These are phyloP conservation scores for Trichosporon asahii DNA, from an alignment of 1,284 basidiomycete species.

Conservation along the genomic window DNA sequence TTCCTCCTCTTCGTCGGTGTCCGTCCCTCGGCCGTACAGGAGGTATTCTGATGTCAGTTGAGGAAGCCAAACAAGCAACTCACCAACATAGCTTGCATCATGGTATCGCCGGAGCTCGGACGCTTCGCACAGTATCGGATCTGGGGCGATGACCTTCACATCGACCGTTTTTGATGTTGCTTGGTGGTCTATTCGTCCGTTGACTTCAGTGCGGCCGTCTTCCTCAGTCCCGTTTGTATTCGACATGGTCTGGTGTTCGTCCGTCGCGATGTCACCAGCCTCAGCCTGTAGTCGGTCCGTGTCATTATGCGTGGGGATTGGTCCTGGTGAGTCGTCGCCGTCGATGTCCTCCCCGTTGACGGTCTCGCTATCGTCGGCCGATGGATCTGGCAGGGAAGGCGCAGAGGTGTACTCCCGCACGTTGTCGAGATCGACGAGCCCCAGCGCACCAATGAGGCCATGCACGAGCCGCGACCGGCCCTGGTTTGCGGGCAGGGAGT, in stretches of 20 bases:
- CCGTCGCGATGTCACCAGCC: too few relatives aligned
- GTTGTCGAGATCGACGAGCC: slow-evolving; percentile 53
- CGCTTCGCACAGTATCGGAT: slow-evolving; percentile 30
- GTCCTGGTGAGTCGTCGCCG: background rate
- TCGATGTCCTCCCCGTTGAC: slow-evolving; percentile 56
- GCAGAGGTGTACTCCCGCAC: background rate
- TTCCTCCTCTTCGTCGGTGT: slow-evolving; percentile 17
- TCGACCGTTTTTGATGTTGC: background rate
- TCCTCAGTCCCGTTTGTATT: background rate
- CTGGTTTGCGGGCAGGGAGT: slow-evolving; percentile 71
- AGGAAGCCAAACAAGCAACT: background rate
- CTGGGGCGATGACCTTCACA: slow-evolving; percentile 31
- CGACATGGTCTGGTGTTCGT: too few relatives aligned
- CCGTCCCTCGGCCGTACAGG: slow-evolving; percentile 9
- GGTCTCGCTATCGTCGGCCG: slow-evolving; percentile 22
- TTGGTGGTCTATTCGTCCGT: too few relatives aligned
- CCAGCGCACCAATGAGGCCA: slow-evolving; percentile 62
- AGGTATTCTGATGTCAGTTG: slow-evolving; percentile 25
- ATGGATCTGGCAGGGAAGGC: background rate
- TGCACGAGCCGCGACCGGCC: slow-evolving; percentile 79
- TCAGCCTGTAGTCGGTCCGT: background rate
- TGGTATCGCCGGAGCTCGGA: slow-evolving; percentile 51
- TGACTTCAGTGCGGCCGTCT: too few relatives aligned
- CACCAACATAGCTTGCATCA: slow-evolving; percentile 51
- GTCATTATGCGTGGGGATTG: background rate